Percentiles rank a stretch among this genome's conserved stretches.
Evolutionary conservation across 2,329 filamentous ascomycete genomes (phyloP).

Genomic region (Lecanosticta acicola): DNA sequence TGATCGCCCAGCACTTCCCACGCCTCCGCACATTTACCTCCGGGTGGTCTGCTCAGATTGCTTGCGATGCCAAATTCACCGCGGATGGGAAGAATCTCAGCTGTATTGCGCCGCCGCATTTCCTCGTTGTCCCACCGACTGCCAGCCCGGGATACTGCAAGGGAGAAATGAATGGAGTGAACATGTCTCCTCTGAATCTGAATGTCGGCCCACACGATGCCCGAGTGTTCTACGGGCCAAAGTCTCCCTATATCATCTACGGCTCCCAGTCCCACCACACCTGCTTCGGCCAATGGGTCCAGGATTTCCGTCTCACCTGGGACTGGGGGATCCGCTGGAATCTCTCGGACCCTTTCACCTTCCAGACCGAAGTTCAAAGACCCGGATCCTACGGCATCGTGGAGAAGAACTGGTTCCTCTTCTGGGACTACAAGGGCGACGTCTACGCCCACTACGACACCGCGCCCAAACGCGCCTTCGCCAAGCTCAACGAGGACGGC

Average conservation of each 20-base stretch:
- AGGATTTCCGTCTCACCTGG: conserved; percentile 48
- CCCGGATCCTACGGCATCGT: conserved; percentile 42
- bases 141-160: conserved; percentile 5
- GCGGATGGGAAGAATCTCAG: conserved; percentile 1
- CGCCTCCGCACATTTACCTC: conserved; percentile 1
- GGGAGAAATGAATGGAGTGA: neutral
- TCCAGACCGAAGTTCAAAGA: conserved; percentile 48
- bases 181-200: conserved; percentile 33
- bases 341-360: conserved; percentile 35
- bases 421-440: conserved; percentile 49
- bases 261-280: conserved; percentile 51
- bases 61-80: conserved; percentile 3
- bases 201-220: conserved; percentile 55
- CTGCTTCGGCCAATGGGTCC: conserved; percentile 55
- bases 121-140: conserved; percentile 1
- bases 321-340: conserved; percentile 25
- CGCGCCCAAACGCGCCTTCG: conserved; percentile 46
- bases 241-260: conserved; percentile 47
- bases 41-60: conserved; percentile 6
- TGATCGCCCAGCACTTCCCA: conserved; percentile 4
- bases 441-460: conserved; percentile 52
- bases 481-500: conserved; percentile 43
- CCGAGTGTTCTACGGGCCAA: conserved; percentile 52
- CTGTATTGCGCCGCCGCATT: conserved; percentile 1
- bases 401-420: conserved; percentile 60